Evolutionary conservation across 257 asterid genomes (phyloP).

Genomic region (Lithospermum erythrorhizon): DNA sequence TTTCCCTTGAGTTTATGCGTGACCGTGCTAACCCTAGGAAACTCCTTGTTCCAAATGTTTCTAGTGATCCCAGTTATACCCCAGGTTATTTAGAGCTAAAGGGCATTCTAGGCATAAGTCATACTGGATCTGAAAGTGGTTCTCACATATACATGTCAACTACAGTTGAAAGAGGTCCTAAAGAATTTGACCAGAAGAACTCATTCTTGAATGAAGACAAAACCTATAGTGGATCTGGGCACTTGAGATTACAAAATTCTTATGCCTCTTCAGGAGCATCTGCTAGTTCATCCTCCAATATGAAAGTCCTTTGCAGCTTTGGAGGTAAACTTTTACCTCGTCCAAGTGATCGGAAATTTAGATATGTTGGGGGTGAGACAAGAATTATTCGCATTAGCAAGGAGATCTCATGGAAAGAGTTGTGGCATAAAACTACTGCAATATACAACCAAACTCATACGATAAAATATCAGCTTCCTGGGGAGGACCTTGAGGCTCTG

Average conservation of each 20-base stretch:
- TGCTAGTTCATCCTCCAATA: constrained; percentile 30
- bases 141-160: constrained; percentile 39
- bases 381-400: constrained; percentile 58
- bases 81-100: constrained; percentile 39
- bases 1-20: constrained; percentile 87
- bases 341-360: constrained; percentile 83
- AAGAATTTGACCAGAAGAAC: constrained; percentile 32
- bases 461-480: constrained; percentile 92
- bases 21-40: constrained; percentile 76
- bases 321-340: constrained; percentile 89
- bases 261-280: constrained; percentile 32
- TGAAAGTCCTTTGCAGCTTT: constrained; percentile 83
- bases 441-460: constrained; percentile 42
- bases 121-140: constrained; percentile 32
- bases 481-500: constrained; percentile 92
- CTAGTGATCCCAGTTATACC: constrained; percentile 35
- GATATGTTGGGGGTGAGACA: constrained; percentile 96
- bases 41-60: constrained; percentile 39
- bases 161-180: constrained; percentile 28
- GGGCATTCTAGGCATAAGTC: constrained; percentile 43
- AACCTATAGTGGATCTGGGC: constrained; percentile 26
- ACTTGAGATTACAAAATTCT: constrained; percentile 30
- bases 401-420: constrained; percentile 63
- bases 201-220: constrained; percentile 36
- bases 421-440: constrained; percentile 48